These are phyloP conservation scores for Aspergillus sp. DNA, from an alignment of 2,329 filamentous ascomycete genomes.

Conservation along the genomic window DNA sequence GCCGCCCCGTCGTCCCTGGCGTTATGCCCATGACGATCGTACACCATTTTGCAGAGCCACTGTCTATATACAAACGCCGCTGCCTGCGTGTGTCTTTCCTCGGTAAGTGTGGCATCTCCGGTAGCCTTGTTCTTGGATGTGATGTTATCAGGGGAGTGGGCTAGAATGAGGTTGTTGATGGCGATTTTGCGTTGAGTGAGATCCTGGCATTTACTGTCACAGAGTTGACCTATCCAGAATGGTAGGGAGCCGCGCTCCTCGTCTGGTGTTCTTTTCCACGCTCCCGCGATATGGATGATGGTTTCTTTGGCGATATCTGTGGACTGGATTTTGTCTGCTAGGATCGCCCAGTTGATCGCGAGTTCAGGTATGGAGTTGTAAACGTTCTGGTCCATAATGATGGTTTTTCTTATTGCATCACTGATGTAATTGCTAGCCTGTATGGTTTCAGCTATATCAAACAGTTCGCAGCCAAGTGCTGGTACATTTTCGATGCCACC, in stretches of 20 bases:
- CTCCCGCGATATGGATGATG: too few relatives aligned
- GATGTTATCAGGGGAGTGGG: conserved; percentile 37
- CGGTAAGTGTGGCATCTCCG: conserved; percentile 17
- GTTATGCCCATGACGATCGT: conserved; percentile 32
- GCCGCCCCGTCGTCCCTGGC: conserved; percentile 42
- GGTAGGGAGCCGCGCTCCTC: conserved; percentile 14
- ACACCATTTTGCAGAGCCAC: conserved; percentile 40
- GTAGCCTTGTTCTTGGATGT: conserved; percentile 38
- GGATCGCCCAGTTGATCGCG: conserved; percentile 43
- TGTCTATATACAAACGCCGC: conserved; percentile 21
- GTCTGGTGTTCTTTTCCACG: too few relatives aligned
- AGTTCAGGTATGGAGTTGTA: conserved; percentile 38
- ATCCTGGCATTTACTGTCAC: conserved; percentile 18
- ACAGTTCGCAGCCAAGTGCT: conserved; percentile 19
- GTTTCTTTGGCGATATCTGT: conserved; percentile 33
- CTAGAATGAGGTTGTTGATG: conserved; percentile 22
- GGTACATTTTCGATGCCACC: too few relatives aligned
- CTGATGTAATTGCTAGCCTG: conserved; percentile 39
- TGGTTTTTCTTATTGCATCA: too few relatives aligned
- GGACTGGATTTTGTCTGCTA: conserved; percentile 43
- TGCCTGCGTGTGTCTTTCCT: too few relatives aligned
- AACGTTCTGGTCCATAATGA: too few relatives aligned
- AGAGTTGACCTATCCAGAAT: conserved; percentile 13
- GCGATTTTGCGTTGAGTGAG: conserved; percentile 19
- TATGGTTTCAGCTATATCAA: conserved; percentile 45